Percentiles rank a stretch among this genome's conserved stretches.
phyloP scores from a whole-genome alignment of 306 rosid genomes.

The Trichosanthes truncata region DNA sequence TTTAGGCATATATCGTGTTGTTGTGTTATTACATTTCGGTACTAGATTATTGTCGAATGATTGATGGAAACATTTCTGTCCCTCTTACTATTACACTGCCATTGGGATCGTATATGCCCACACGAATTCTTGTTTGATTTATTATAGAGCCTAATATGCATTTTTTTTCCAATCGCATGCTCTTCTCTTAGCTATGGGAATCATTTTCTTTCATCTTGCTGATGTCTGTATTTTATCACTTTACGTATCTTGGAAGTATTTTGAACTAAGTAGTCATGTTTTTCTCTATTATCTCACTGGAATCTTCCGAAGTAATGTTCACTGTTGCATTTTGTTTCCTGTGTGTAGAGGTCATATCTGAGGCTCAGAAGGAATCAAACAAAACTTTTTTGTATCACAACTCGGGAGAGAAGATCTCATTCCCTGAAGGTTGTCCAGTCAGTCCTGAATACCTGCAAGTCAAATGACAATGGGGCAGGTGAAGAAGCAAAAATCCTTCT shows the following conservation, averaged over 20 bases:
- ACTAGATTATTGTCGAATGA: background rate
- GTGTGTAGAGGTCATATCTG: conserved; percentile 51
- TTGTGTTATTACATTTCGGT: background rate
- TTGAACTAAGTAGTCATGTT: background rate
- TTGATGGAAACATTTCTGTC: background rate
- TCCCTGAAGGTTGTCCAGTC: conserved; percentile 29
- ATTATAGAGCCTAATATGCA: background rate
- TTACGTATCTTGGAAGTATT: background rate
- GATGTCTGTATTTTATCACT: background rate
- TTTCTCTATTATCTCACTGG: background rate
- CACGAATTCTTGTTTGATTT: background rate
- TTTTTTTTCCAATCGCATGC: background rate
- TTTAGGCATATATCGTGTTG: background rate
- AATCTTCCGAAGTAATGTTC: background rate
- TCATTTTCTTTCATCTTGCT: background rate
- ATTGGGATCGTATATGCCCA: background rate
- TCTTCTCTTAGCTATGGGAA: background rate
- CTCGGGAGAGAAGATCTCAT: conserved; percentile 16
- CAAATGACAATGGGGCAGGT: conserved; percentile 43
- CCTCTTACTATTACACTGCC: background rate
- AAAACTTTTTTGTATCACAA: conserved; percentile 17
- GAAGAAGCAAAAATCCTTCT: conserved; percentile 75
- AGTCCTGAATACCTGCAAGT: conserved; percentile 31
- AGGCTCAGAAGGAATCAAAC: conserved; percentile 26
- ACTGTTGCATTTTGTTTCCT: conserved; percentile 8